Evolutionary conservation across 1,284 basidiomycete genomes (phyloP), one percentile per base, ranked within the genome.

Genomic region (Malassezia sympodialis): DNA sequence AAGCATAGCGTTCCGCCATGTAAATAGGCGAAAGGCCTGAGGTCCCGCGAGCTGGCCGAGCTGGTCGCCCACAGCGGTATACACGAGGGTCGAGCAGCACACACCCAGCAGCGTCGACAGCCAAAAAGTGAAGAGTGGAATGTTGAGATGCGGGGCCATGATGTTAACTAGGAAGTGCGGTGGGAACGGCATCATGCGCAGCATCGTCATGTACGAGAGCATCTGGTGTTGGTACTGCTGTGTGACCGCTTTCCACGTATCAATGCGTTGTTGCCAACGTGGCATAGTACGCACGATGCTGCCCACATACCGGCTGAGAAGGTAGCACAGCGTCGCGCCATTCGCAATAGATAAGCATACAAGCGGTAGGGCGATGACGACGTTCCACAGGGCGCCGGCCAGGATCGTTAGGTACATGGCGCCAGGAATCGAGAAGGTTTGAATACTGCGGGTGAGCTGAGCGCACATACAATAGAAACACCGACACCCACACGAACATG

Each of bases 341-440:
- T 85, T 82, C 10, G 90, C 89, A 45, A 96, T 72, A 45, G 79
- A 78, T 1, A 85, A 81, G 68, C 91, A 96, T 6, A 88, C 87
- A n/a, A 96, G 80, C 1, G 88, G 85, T 1, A 96, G 80, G 0
- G 91, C 91, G 7, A 85, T 77, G 1, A 87, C 78, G n/a, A 94
- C 85, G 31, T 93, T 91, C 83, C 90, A 98, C 6, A 96, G 85
- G 0, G 93, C 93, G 28, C 93, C 93, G 12, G 88, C 90, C 8
- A 96, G 83, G 70, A 96, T 96, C 48, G 88, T 90, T 58, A 98
- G 82, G 75, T 98, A 98, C 91, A 96, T 96, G 21, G 89, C 93
- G 0, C 93, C 93, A 0, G 93, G 93, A 5, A 98, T 81, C 2
- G 88, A 90, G 76, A 96, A 98, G 0, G 90, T 88, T 79, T 98